A percentile compares a stretch with the other conserved stretches of the same genome.
Conservation (phyloP, 1,139 yeast species). For the Candida sanyaensis region DNA sequence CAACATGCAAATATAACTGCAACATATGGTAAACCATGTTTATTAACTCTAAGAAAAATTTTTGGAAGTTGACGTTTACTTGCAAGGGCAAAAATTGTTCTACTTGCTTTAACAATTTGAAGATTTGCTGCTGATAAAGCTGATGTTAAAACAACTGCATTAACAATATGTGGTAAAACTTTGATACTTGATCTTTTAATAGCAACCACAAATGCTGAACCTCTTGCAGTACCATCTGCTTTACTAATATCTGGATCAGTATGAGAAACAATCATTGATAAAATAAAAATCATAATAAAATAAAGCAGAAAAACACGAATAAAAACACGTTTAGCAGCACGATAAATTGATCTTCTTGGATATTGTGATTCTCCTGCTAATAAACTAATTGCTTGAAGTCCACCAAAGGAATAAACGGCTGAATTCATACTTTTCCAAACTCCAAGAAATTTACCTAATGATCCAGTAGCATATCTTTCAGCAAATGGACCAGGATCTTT, state of each 20-base stretch:
- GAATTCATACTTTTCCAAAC: conserved; percentile 27
- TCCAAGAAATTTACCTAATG: conserved; percentile 27
- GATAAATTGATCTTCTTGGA: conserved; percentile 49
- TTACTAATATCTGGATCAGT: conserved; percentile 39
- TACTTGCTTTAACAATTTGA: conserved; percentile 39
- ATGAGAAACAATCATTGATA: conserved; percentile 49
- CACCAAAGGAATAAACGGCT: conserved; percentile 32
- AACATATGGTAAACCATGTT: conserved; percentile 18
- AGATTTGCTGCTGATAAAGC: conserved; percentile 57
- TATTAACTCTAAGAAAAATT: conserved; percentile 41
- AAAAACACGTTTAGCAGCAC: conserved; percentile 49
- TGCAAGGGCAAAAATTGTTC: conserved; percentile 50
- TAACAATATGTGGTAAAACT: conserved; percentile 51
- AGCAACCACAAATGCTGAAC: conserved; percentile 59
- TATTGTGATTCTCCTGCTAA: conserved; percentile 51
- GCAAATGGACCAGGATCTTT: conserved; percentile 28
- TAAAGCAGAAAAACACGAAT: conserved; percentile 48
- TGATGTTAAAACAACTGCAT: conserved; percentile 50
- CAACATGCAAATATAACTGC: conserved; percentile 29
- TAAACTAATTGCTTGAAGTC: conserved; percentile 40
- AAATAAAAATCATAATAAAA: conserved; percentile 41
- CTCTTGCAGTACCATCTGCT: conserved; percentile 47
- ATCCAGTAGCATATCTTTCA: conserved; percentile 18
- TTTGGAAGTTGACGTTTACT: conserved; percentile 36
- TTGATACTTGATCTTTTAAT: conserved; percentile 50